Conservation (phyloP, 2,329 filamentous ascomycete genomes). For the Rugonectria rugulosa region DNA sequence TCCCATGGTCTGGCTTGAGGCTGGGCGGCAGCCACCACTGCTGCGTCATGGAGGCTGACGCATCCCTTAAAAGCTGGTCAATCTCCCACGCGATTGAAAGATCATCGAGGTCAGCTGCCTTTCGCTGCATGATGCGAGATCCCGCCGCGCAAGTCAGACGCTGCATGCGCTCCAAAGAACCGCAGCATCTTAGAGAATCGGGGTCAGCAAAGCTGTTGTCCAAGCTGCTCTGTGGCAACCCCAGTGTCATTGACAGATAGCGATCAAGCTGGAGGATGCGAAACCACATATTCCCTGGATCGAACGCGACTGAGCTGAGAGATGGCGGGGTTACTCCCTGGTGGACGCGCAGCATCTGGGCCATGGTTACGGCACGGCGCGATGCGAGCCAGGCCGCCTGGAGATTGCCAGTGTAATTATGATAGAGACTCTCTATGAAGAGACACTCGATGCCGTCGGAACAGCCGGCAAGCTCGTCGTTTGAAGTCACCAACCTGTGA, state of each 20-base stretch:
- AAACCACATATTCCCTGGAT: constrained; percentile 45
- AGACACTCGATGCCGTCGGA: constrained; percentile 60
- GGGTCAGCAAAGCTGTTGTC: constrained; percentile 32
- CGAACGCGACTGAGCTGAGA: background rate
- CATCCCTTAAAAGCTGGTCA: constrained; percentile 43
- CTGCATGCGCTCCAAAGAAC: constrained; percentile 42
- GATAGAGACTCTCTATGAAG: constrained; percentile 53
- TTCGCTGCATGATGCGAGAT: constrained; percentile 47
- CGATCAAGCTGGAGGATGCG: constrained; percentile 48
- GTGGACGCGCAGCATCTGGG: constrained; percentile 48
- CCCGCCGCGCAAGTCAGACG: constrained; percentile 39
- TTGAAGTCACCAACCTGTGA: constrained; percentile 49
- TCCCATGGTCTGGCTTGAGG: constrained; percentile 41
- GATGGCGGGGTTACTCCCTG: no score
- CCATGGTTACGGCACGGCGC: constrained; percentile 56
- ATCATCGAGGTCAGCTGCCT: constrained; percentile 35
- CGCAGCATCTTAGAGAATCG: constrained; percentile 33
- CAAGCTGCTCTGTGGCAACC: constrained; percentile 44
- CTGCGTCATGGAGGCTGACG: constrained; percentile 41
- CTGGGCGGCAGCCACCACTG: constrained; percentile 47
- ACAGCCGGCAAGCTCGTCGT: constrained; percentile 57
- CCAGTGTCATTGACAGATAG: constrained; percentile 49
- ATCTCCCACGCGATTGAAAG: constrained; percentile 40
- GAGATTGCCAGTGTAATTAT: constrained; percentile 59
- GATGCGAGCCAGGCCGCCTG: constrained; percentile 59